phyloP scores from a whole-genome alignment of 768 basidiomycete genomes.

The Kondoa subrosea region DNA sequence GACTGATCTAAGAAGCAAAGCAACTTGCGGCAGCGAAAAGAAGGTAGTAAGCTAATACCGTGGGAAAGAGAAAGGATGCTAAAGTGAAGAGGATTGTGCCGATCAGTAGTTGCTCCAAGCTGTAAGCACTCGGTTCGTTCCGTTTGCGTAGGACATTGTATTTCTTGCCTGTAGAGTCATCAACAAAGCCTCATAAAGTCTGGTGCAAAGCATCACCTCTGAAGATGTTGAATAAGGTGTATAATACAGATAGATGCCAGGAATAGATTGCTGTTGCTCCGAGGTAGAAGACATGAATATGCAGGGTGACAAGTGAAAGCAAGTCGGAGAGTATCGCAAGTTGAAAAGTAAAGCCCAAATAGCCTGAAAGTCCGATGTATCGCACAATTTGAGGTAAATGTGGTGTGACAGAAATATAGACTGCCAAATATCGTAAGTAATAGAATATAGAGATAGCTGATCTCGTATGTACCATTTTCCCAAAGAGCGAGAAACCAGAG shows the following conservation, averaged over 20 bases:
- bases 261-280: constrained; percentile 48
- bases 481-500: constrained; percentile 49
- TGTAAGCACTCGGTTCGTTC: constrained; percentile 79
- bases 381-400: constrained; percentile 29
- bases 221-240: constrained; percentile 74
- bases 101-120: constrained; percentile 82
- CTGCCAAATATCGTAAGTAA: constrained; percentile 18
- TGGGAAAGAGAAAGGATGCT: constrained; percentile 64
- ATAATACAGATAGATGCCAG: constrained; percentile 43
- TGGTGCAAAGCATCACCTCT: constrained; percentile 43
- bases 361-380: not conserved
- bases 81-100: constrained; percentile 79
- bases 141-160: constrained; percentile 70
- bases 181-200: not conserved
- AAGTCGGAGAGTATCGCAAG: constrained; percentile 53
- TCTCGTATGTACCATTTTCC: constrained; percentile 43
- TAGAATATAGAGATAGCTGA: constrained; percentile 6
- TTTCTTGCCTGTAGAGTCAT: constrained; percentile 49
- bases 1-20: not conserved
- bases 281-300: constrained; percentile 54
- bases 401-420: too few species aligned
- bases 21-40: constrained; percentile 53
- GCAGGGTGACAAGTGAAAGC: constrained; percentile 49
- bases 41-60: constrained; percentile 66
- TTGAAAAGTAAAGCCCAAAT: constrained; percentile 41